Evolutionary conservation across 2,329 filamentous ascomycete species (phyloP).

Genomic region (Trichoderma brevicompactum): DNA sequence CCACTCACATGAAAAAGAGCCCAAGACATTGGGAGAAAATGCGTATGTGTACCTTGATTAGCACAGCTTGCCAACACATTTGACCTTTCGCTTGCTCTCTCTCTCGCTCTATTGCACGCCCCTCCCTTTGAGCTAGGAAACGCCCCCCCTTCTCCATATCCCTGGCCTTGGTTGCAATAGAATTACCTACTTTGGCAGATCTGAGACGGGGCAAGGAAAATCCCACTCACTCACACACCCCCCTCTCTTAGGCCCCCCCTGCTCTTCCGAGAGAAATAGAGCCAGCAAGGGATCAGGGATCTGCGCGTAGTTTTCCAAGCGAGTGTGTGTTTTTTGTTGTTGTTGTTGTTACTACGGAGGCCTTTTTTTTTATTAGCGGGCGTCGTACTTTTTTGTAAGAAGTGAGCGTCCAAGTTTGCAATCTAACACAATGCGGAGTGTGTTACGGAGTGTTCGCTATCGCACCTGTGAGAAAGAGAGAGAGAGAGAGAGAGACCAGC

Average conservation of each 20-base stretch:
- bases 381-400: no score
- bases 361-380: no score
- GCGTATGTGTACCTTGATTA: constrained; percentile 11
- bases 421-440: no score
- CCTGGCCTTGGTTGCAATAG: neutral
- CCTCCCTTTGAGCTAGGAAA: neutral
- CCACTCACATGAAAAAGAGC: neutral
- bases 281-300: constrained; percentile 5
- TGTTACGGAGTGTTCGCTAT: no score
- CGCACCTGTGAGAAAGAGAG: no score
- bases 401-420: no score
- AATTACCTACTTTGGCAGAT: constrained; percentile 11
- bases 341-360: no score
- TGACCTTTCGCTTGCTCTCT: constrained; percentile 3
- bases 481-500: no score
- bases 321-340: no score
- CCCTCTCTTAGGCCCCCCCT: neutral
- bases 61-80: constrained; percentile 9
- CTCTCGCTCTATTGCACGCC: neutral
- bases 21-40: constrained; percentile 14
- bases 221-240: neutral
- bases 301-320: constrained; percentile 9
- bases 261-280: neutral
- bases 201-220: constrained; percentile 2
- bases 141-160: neutral